phyloP scores from a whole-genome alignment of 495 filamentous ascomycete species.

The Astrothelium macrocarpum region DNA sequence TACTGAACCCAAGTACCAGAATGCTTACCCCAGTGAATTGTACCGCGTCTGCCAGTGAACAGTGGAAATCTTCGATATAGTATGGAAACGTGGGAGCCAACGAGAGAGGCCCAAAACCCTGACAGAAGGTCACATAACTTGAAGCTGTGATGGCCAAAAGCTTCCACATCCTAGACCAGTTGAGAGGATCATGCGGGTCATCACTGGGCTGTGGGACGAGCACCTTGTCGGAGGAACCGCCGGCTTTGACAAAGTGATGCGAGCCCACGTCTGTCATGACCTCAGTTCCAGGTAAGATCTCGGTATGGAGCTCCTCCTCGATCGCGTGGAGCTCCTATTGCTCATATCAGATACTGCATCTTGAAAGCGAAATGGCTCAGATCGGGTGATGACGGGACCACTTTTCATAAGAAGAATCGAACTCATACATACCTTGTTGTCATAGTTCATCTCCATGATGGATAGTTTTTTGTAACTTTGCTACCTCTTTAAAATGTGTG shows the following conservation, averaged over 20 bases:
- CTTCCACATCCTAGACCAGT: conserved; percentile 31
- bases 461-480: background rate
- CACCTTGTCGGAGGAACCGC: conserved; percentile 31
- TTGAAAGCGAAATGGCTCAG: background rate
- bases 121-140: conserved; percentile 45
- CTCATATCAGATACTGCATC: conserved; percentile 5
- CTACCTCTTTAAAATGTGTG: background rate
- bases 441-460: conserved; percentile 29
- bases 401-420: no score
- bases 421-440: conserved; percentile 18
- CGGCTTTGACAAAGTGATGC: conserved; percentile 52
- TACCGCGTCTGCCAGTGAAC: conserved; percentile 41
- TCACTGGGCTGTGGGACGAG: conserved; percentile 47
- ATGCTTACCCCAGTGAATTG: conserved; percentile 53
- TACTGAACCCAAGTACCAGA: conserved; percentile 53
- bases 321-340: conserved; percentile 29
- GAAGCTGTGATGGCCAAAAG: conserved; percentile 31
- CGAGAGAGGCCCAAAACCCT: conserved; percentile 50
- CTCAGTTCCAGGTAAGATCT: conserved; percentile 54
- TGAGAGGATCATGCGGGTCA: conserved; percentile 38
- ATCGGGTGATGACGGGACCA: no score
- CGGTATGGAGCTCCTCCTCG: conserved; percentile 38
- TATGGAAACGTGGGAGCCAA: conserved; percentile 49
- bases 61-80: conserved; percentile 47
- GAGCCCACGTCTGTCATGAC: conserved; percentile 48